phyloP scores from a whole-genome alignment of 2,329 filamentous ascomycete species.

The Aspergillus ochraceoroseus region DNA sequence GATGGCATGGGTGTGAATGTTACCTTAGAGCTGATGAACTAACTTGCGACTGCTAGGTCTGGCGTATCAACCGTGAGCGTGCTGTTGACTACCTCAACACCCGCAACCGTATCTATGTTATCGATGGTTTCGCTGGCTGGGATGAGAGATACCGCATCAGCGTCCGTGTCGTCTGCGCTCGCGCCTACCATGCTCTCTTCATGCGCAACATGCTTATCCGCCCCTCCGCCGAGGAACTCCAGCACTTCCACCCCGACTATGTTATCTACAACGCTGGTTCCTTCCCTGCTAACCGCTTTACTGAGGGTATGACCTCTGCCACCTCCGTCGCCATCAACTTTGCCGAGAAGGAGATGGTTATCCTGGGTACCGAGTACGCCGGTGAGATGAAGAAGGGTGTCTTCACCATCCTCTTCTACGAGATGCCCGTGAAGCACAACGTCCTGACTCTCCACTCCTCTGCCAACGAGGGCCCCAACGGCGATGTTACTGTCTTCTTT shows the following conservation, averaged over 20 bases:
- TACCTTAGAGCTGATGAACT: slow-evolving; percentile 23
- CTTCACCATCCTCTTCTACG: slow-evolving; percentile 99
- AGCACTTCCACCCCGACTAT: slow-evolving; percentile 98
- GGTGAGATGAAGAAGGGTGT: slow-evolving; percentile 98
- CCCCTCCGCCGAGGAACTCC: slow-evolving; percentile 81
- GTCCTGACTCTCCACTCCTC: slow-evolving; percentile 97
- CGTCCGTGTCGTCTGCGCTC: slow-evolving; percentile 95
- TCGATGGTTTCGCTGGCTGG: slow-evolving; percentile 97
- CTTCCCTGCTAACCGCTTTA: slow-evolving; percentile 98
- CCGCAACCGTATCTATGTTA: slow-evolving; percentile 94
- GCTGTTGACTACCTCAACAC: slow-evolving; percentile 99
- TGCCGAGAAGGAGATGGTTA: slow-evolving; percentile 99
- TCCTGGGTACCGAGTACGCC: slow-evolving; percentile 96
- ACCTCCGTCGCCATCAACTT: slow-evolving; percentile 99
- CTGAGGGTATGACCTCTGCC: slow-evolving; percentile 95
- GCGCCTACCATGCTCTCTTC: slow-evolving; percentile 98
- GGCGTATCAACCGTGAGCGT: slow-evolving; percentile 99
- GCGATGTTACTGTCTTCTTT: slow-evolving; percentile 98
- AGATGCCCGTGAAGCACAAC: slow-evolving; percentile 99
- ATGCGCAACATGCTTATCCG: slow-evolving; percentile 99
- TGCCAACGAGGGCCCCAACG: slow-evolving; percentile 89
- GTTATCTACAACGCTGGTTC: slow-evolving; percentile 99
- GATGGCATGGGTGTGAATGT: slow-evolving; percentile 28
- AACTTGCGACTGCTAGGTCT: slow-evolving; percentile 62
- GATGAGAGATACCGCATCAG: slow-evolving; percentile 97